Evolutionary conservation across 2,329 filamentous ascomycete species (phyloP), one percentile per base, ranked within the genome.

Genomic region (Nannizzia gypsea): DNA sequence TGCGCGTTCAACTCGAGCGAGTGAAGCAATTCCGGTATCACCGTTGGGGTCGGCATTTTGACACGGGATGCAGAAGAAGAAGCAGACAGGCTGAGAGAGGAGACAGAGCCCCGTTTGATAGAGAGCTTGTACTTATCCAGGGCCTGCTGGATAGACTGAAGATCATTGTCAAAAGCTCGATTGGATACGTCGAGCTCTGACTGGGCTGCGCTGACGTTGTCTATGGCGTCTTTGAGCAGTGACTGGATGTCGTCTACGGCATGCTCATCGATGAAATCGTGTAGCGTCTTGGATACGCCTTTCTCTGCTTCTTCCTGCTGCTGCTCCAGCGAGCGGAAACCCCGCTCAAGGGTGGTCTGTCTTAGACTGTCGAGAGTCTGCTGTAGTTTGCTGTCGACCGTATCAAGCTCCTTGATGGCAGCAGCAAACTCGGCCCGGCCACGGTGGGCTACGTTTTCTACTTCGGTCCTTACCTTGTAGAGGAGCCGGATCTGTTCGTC

Each of bases 1-100:
- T 88, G 85, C 0, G 91, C 91, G 65, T 92, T 85, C 13, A 79
- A 79, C 64, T 91, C 84, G 38, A 95, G 79, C 2, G 78, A 77
- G 31, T 80, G 75, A n/a, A 89, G 76, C 46, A 84, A 76, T 3
- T 78, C 74, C 1, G 80, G 74, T 50, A 85, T 77, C 3, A 69
- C 67, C 0, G 78, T 74, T 20, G 70, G 66, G 5, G 71, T 69
- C 8, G 71, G 67, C 6, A 74, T 60, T 58, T 67, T 70, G 8
- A 69, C 67, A 20, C 36, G 46, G 15, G 71, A 69, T 2, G 70
- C 71, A 2, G 68, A 66, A 5, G 71, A 69, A 8, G 73, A 74
- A 9, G 72, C 73, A 17, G 71, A 71, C 38, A 73, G 57, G 3
- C 60, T 60, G 20, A 59, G 60, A 3, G 62, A 63, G 11, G 60